Evolutionary conservation across 2,329 filamentous ascomycete genomes (phyloP), one percentile per base, ranked within the genome.

Genomic region (Botrytis porri): DNA sequence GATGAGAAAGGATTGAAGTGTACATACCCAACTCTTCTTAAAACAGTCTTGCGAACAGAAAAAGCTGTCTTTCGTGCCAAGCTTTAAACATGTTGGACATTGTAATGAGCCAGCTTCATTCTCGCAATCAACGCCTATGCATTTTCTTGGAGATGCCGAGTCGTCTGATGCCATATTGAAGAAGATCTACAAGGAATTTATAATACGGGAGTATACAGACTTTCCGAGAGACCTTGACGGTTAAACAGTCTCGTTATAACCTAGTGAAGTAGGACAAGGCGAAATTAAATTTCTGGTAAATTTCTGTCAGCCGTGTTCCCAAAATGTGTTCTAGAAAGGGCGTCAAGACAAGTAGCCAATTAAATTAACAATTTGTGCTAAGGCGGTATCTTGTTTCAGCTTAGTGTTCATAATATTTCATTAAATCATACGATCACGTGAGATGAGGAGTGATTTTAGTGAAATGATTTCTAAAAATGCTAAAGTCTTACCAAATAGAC

Each of bases 31-130:
- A 86, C 94, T 99, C 83, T 90, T 92, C 87, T 98, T 98, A 85
- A 99, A 99, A 86, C 96, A 99, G 79, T 98, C 96, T 83, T 99
- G 96, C 41, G 94, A 94, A 86, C 96, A 99, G 85, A 98, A 99
- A 84, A 90, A 98, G 85, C 94, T 97, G 80, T 96, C 93, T 81
- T 95, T 90, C 79, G 90, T 91, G 71, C 92, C 93, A 62, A 95
- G 85, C 84, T 97, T 98, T 80, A 98, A 87, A 82, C 96, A 99
- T 67, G 93, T 98, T 71, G 96, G 96, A 83, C 96, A 99, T 83
- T 98, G 95, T 64, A 99, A 85, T 71, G 90, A 86, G 74, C 93
- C 91, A 73, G 95, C 95, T 76, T 95, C 91, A 76, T 98, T 97
- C 59, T 88, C 86, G 86, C 96, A 99, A 82, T 97, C 93, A 73